These are phyloP conservation scores for Teratosphaeria epicoccoides DNA, from an alignment of 2,329 filamentous ascomycete genomes.

Conservation along the genomic window DNA sequence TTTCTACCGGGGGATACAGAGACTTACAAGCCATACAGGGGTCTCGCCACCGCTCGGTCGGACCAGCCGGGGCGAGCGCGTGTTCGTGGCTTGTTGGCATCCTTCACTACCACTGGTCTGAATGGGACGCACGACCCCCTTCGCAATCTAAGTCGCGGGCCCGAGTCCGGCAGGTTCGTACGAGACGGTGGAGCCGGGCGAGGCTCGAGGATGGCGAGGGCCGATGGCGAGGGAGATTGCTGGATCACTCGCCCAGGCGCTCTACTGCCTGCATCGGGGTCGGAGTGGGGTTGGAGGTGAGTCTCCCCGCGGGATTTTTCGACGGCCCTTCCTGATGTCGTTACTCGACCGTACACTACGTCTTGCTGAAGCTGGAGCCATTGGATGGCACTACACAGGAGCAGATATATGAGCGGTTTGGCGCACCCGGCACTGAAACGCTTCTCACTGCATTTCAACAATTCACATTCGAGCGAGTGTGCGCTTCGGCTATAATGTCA, in stretches of 20 bases:
- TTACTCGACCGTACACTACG: conserved; percentile 2
- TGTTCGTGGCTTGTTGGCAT: conserved; percentile 5
- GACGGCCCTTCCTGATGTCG: no score
- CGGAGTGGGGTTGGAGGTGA: conserved; percentile 4
- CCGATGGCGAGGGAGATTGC: background rate
- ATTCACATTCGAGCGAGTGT: background rate
- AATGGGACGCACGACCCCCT: conserved; percentile 11
- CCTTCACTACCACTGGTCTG: conserved; percentile 11
- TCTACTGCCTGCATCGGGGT: conserved; percentile 2
- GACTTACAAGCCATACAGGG: no score
- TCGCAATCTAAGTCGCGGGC: conserved; percentile 9
- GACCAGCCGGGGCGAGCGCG: conserved; percentile 1
- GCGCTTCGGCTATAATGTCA: conserved; percentile 4
- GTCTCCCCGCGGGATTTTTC: no score
- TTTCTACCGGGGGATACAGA: no score
- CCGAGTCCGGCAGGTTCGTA: conserved; percentile 2
- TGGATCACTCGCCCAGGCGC: conserved; percentile 1
- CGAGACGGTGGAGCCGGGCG: background rate
- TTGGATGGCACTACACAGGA: conserved; percentile 4
- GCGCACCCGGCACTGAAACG: background rate
- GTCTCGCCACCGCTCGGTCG: background rate
- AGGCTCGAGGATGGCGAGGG: conserved; percentile 2
- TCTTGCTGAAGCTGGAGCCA: conserved; percentile 3
- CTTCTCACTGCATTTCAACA: background rate
- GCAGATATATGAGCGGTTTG: conserved; percentile 3